phyloP scores from a whole-genome alignment of 495 filamentous ascomycete genomes.

The Neurospora sp. region DNA sequence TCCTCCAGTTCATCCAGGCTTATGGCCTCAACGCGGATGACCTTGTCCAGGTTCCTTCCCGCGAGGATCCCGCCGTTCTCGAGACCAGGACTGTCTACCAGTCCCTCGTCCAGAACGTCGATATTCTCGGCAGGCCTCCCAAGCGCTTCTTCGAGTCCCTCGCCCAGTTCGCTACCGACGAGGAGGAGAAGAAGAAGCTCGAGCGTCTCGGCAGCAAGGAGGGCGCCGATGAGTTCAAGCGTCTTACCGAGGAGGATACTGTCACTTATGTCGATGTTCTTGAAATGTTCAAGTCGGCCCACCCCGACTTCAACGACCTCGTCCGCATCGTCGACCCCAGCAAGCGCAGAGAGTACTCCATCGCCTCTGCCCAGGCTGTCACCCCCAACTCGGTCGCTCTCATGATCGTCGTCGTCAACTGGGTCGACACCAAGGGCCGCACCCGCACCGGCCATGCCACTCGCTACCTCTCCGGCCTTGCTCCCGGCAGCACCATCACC shows the following conservation, averaged over 20 bases:
- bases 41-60: conserved; percentile 81
- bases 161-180: conserved; percentile 73
- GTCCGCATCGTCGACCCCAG: conserved; percentile 78
- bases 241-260: conserved; percentile 85
- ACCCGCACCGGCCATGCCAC: conserved; percentile 90
- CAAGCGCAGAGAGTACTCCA: conserved; percentile 96
- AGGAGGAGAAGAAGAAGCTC: conserved; percentile 71
- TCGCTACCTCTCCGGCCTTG: conserved; percentile 67
- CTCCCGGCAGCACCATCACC: conserved; percentile 65
- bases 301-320: conserved; percentile 82
- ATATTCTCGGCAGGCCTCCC: conserved; percentile 92
- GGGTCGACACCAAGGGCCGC: conserved; percentile 80
- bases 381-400: conserved; percentile 78
- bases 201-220: conserved; percentile 68
- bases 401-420: conserved; percentile 95
- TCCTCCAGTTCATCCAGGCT: conserved; percentile 74
- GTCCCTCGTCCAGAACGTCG: conserved; percentile 82
- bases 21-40: conserved; percentile 77
- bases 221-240: conserved; percentile 89
- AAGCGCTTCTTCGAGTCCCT: conserved; percentile 96
- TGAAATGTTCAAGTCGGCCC: conserved; percentile 78
- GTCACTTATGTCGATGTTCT: conserved; percentile 87
- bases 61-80: conserved; percentile 62
- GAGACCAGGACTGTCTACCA: conserved; percentile 94
- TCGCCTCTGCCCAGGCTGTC: conserved; percentile 90